phyloP scores from a whole-genome alignment of 2,329 filamentous ascomycete genomes.

The Exophiala alcalophila region DNA sequence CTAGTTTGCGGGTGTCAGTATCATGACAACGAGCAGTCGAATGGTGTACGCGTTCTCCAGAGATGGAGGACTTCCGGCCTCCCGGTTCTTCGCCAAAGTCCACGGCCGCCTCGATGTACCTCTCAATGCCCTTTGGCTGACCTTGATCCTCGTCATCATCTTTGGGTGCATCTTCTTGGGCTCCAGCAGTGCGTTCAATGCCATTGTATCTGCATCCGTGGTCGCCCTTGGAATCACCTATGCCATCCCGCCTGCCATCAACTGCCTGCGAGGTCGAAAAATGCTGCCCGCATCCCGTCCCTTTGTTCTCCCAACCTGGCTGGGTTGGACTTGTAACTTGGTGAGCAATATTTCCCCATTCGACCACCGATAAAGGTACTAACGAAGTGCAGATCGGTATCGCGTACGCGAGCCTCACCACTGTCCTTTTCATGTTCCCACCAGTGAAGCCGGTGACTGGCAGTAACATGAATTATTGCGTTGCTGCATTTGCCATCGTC shows the following conservation, averaged over 20 bases:
- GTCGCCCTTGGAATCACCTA: slow-evolving; percentile 71
- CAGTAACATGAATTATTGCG: slow-evolving; percentile 63
- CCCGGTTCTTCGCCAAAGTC: slow-evolving; percentile 54
- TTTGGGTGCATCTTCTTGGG: slow-evolving; percentile 70
- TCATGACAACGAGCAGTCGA: slow-evolving; percentile 64
- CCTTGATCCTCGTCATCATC: slow-evolving; percentile 59
- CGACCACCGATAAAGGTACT: slow-evolving; percentile 4
- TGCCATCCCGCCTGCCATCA: slow-evolving; percentile 69
- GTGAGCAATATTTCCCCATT: slow-evolving; percentile 36
- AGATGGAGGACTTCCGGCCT: slow-evolving; percentile 58
- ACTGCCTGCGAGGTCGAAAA: slow-evolving; percentile 63
- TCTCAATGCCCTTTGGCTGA: slow-evolving; percentile 63
- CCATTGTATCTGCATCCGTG: slow-evolving; percentile 68
- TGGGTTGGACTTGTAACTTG: slow-evolving; percentile 61
- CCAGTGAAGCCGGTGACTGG: slow-evolving; percentile 62
- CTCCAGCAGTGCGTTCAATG: slow-evolving; percentile 65
- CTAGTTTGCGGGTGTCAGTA: slow-evolving; percentile 57
- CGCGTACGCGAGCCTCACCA: slow-evolving; percentile 66
- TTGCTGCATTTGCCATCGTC: slow-evolving; percentile 57
- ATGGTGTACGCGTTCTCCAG: slow-evolving; percentile 67
- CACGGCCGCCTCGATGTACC: slow-evolving; percentile 62
- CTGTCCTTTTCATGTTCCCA: slow-evolving; percentile 72
- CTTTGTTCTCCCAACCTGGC: slow-evolving; percentile 53
- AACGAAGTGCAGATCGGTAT: slow-evolving; percentile 51
- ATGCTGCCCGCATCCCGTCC: slow-evolving; percentile 59